A percentile compares a stretch with the other conserved stretches of the same genome.
These are phyloP conservation scores for Camptophora hylomeconis DNA, from an alignment of 2,329 filamentous ascomycete genomes.

Conservation along the genomic window DNA sequence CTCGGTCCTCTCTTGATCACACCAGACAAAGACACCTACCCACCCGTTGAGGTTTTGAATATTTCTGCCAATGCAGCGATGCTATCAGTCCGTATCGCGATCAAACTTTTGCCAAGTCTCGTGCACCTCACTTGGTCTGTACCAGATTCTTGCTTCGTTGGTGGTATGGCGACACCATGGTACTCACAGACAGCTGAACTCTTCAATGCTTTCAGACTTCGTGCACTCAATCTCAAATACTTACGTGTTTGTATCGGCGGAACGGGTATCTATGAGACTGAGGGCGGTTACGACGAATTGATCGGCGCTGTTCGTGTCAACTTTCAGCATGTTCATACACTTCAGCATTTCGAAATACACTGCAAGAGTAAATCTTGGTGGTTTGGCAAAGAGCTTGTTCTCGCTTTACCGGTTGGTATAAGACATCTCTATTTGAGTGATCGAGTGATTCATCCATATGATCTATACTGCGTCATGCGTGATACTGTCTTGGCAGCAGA, in stretches of 20 bases:
- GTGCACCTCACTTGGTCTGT: constrained; percentile 3
- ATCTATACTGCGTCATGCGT: too few species aligned
- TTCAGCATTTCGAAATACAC: constrained; percentile 13
- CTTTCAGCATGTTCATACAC: constrained; percentile 5
- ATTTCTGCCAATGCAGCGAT: constrained; percentile 9
- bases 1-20: too few species aligned
- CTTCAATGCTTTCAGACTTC: too few species aligned
- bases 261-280: constrained; percentile 6
- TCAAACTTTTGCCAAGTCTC: constrained; percentile 1
- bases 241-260: too few species aligned
- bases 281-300: constrained; percentile 5
- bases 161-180: too few species aligned
- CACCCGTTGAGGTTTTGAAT: constrained; percentile 8
- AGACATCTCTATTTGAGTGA: constrained; percentile 10
- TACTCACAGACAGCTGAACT: too few species aligned
- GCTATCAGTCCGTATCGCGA: constrained; percentile 1
- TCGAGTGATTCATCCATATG: too few species aligned
- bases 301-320: constrained; percentile 6
- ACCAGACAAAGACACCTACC: too few species aligned
- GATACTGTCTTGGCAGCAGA: too few species aligned
- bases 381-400: constrained; percentile 9
- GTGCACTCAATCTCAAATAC: too few species aligned
- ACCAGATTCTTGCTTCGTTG: constrained; percentile 1
- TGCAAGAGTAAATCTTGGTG: constrained; percentile 6
- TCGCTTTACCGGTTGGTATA: constrained; percentile 7